Evolutionary conservation across 192 early-diverging fungal genomes (phyloP).

Genomic region (Rhizophagus prolifer): DNA sequence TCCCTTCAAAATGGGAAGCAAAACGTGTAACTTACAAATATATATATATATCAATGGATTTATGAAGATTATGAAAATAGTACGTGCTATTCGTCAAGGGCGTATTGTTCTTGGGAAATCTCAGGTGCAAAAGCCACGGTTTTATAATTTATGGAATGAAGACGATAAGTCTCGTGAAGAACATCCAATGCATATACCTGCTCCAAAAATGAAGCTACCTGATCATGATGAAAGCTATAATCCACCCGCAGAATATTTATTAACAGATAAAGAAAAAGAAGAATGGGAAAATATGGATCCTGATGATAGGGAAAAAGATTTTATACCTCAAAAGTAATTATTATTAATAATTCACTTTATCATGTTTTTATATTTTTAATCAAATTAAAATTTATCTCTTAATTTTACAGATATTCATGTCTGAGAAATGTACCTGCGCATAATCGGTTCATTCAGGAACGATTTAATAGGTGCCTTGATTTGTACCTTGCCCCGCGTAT

Average conservation of each 20-base stretch:
- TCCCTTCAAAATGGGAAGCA: conserved; percentile 94
- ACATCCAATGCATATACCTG: conserved; percentile 77
- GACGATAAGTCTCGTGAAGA: conserved; percentile 57
- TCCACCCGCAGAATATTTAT: conserved; percentile 92
- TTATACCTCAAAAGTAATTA: conserved; percentile 62
- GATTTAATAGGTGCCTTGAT: conserved; percentile 96
- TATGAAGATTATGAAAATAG: conserved; percentile 88
- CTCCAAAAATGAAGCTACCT: conserved; percentile 87
- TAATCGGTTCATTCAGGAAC: conserved; percentile 86
- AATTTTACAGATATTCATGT: conserved; percentile 50
- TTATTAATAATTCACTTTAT: neutral
- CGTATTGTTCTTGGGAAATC: conserved; percentile 69
- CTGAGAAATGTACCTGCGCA: conserved; percentile 89
- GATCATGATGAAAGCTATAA: conserved; percentile 95
- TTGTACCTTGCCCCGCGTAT: conserved; percentile 94
- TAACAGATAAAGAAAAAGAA: conserved; percentile 74
- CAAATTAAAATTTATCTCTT: neutral
- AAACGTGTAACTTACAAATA: conserved; percentile 67
- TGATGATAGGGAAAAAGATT: conserved; percentile 70
- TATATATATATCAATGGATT: neutral
- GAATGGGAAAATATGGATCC: conserved; percentile 80
- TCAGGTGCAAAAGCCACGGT: conserved; percentile 58
- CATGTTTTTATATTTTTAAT: neutral
- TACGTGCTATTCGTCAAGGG: conserved; percentile 90
- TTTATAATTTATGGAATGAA: conserved; percentile 89